Base-by-base conservation (phyloP, 2,329 filamentous ascomycete genomes). In the Aspergillus japonicus region DNA sequence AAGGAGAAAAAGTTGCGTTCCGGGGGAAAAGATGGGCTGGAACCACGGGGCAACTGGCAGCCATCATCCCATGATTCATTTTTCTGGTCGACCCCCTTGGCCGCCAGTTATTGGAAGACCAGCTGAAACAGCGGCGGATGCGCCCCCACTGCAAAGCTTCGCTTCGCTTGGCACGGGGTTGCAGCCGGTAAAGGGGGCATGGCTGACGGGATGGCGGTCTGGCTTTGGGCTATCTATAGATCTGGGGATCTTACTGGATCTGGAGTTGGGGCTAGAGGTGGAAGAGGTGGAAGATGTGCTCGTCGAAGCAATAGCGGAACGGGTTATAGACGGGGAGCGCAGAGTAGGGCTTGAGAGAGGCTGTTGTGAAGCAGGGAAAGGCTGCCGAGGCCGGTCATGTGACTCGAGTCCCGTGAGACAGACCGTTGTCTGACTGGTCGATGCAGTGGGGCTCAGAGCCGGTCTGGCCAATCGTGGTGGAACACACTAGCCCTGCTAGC, bases 71-170 rank as follows among this genome's bases (percentile, higher is more conserved):
- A 47, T 14, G 11, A 35, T 35, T 26, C 33, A 35, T 16, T 35
- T 35, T 35, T 8, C 7, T 26, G 6, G 23, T 23, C 26, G 24
- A 54, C 53, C 42, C 44, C 42, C 44, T 35, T 48, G 53, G 33
- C 24, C 1, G 4, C 3, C 19, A 1, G 42, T n/a, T 11, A 47
- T 24, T 19, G 19, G 52, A 26, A 47, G 23, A n/a, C 19, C 11
- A 14, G 21, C 26, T 55, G 53, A 55, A 55, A 55, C 53, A 21
- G 33, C 42, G 53, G 39, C 53, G 53, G 53, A 23, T 33, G 24
- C 4, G 42, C 42, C 42, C 53, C 53, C 53, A 55, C 53, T 11
- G 19, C 53, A 48, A 55, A 55, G 53, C 53, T 55, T 55, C 53
- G 53, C 39, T 23, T 31, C 39, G 24, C 53, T 55, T 55, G 53